A percentile compares a stretch with the other conserved stretches of the same genome.
phyloP scores from a whole-genome alignment of 805 yeast species.

The Candida quercuum region DNA sequence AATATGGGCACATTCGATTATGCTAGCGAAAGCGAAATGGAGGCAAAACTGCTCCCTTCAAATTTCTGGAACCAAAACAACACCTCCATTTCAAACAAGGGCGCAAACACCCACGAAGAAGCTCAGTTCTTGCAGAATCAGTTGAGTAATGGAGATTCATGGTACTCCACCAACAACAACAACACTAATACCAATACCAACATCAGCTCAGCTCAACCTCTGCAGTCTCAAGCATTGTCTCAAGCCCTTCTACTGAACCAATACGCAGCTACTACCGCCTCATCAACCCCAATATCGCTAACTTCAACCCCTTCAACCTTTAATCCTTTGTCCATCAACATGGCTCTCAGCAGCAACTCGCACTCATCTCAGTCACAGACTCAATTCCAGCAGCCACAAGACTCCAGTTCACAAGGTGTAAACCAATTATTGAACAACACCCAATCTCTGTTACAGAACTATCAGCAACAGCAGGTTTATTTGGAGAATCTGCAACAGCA shows the following conservation, averaged over 20 bases:
- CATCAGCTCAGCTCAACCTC: slow-evolving; percentile 8
- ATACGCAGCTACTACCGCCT: slow-evolving; percentile 3
- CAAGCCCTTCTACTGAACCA: neutral
- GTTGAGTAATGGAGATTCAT: slow-evolving; percentile 2
- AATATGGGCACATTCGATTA: slow-evolving; percentile 2
- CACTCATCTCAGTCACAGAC: neutral
- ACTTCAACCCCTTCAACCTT: neutral
- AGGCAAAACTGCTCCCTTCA: slow-evolving; percentile 27
- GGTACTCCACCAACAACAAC: slow-evolving; percentile 7
- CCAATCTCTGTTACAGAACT: slow-evolving; percentile 13
- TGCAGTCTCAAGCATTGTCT: neutral
- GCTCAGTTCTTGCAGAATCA: slow-evolving; percentile 10
- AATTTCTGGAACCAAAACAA: slow-evolving; percentile 24
- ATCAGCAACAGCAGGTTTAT: slow-evolving; percentile 19
- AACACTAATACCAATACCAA: too few species aligned
- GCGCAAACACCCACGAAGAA: slow-evolving; percentile 9
- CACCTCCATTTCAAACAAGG: neutral
- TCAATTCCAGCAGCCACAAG: slow-evolving; percentile 1
- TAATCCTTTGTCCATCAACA: neutral
- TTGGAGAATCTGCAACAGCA: slow-evolving; percentile 16
- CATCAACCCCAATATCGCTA: slow-evolving; percentile 7
- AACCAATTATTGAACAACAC: slow-evolving; percentile 9
- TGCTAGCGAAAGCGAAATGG: slow-evolving; percentile 17
- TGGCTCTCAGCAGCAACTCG: slow-evolving; percentile 2
- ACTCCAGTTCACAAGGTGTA: neutral